Evolutionary conservation across 768 basidiomycete species (phyloP), one percentile per base, ranked within the genome.

Genomic region (Lactarius hatsudake): DNA sequence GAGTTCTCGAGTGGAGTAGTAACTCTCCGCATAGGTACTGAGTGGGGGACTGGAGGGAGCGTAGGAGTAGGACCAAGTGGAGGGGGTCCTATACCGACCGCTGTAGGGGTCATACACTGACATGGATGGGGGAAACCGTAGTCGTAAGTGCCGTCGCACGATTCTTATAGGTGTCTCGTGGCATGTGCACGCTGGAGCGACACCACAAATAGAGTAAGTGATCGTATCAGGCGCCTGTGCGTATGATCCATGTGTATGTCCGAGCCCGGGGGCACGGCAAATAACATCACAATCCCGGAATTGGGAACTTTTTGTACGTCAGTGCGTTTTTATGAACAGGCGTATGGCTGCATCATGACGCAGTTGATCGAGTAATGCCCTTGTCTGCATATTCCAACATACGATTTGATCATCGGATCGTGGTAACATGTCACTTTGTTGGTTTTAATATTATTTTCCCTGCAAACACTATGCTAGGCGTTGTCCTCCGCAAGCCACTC

Each of bases 71-170:
- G 65, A 66, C 20, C 32, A 51, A 12, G 45, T 13, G 23, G 62
- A 63, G 32, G 66, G 66, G 38, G 57, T 32, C 48, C 66, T 38
- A 59, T 45, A 55, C 17, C 62, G 66, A 30, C 38, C 62, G 40
- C 10, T n/a, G 59, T 63, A 64, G 32, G 66, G 62, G 62, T 64
- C 62, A 48, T 64, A 64, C 43, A 60, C 62, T n/a, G 66, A 67
- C 66, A 67, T 67, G n/a, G 59, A 26, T 15, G 56, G 42, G 53
- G 10, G 10, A 55, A 60, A 36, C 58, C 45, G 32, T 42, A 20
- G 42, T 36, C 42, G 62, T 23, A 5, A 60, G 40, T n/a, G 6
- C n/a, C 20, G 12, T 15, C 34, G 20, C 61, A 34, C 40, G 34
- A 38, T 28, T 55, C 42, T 67, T 67, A 67, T 67, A 67, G 42